Conservation (phyloP, 2,329 filamentous ascomycete genomes). For the Trichoderma aggressivum region DNA sequence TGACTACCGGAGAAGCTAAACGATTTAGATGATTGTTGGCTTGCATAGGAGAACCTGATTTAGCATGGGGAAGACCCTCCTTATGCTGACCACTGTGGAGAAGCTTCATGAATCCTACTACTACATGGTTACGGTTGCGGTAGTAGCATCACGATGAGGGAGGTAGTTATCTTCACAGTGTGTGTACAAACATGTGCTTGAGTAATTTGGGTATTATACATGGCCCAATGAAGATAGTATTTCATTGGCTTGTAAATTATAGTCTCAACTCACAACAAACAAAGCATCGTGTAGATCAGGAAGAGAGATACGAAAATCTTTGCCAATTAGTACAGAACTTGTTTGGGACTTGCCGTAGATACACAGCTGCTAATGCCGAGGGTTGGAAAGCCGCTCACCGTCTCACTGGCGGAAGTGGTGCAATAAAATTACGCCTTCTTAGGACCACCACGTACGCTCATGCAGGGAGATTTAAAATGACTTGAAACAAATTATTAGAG, state of each 20-base stretch:
- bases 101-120: not conserved
- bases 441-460: not conserved
- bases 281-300: not conserved
- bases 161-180: not conserved
- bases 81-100: not conserved
- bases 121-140: not conserved
- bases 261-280: not conserved
- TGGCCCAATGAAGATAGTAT: not conserved
- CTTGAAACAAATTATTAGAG: not conserved
- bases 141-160: not conserved
- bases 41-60: not conserved
- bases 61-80: not conserved
- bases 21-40: not conserved
- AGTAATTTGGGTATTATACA: not conserved
- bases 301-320: not conserved
- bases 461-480: not conserved
- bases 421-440: not conserved
- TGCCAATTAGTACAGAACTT: not conserved
- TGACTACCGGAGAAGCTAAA: not conserved
- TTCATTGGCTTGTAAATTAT: fast-evolving
- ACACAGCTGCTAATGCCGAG: not conserved
- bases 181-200: not conserved
- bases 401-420: not conserved
- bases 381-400: not conserved
- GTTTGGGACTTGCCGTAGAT: not conserved